Percentiles rank a stretch among this genome's conserved stretches.
Evolutionary conservation across 2,329 filamentous ascomycete genomes (phyloP).

Genomic region (Trichoderma koningiopsis): DNA sequence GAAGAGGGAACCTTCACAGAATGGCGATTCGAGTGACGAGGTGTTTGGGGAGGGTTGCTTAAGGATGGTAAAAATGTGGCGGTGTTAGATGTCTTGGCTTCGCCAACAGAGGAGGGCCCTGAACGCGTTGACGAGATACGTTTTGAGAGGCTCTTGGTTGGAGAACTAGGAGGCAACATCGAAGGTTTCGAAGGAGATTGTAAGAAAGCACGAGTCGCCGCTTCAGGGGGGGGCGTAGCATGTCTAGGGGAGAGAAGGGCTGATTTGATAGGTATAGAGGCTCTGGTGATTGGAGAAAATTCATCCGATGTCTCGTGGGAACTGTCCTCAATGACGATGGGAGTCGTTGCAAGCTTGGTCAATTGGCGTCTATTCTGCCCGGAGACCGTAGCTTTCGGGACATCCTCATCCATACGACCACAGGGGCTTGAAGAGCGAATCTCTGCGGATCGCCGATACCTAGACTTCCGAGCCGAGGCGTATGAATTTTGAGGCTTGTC

Average conservation of each 20-base stretch:
- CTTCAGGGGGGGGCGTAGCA: background rate
- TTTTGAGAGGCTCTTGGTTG: constrained; percentile 20
- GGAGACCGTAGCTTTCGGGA: background rate
- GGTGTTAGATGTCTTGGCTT: background rate
- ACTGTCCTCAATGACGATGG: constrained; percentile 15
- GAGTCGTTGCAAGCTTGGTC: background rate
- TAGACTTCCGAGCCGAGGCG: constrained; percentile 13
- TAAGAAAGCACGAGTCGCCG: background rate
- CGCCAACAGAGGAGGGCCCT: background rate
- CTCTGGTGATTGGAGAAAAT: background rate
- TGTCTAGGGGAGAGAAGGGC: constrained; percentile 14
- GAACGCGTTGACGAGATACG: constrained; percentile 24
- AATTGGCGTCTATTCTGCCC: background rate
- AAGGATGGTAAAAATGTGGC: constrained; percentile 28
- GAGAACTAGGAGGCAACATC: background rate
- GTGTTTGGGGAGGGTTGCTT: constrained; percentile 34
- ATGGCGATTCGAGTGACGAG: constrained; percentile 32
- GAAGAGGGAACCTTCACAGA: constrained; percentile 36
- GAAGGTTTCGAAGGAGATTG: constrained; percentile 4
- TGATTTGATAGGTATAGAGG: background rate
- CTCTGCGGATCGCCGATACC: background rate
- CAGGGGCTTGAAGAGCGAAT: background rate
- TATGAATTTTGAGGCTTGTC: constrained; percentile 9
- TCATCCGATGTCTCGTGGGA: constrained; percentile 18
- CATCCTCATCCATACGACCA: background rate